These are phyloP conservation scores for Acacia crassicarpa DNA, from an alignment of 306 rosid species.

Conservation along the genomic window DNA sequence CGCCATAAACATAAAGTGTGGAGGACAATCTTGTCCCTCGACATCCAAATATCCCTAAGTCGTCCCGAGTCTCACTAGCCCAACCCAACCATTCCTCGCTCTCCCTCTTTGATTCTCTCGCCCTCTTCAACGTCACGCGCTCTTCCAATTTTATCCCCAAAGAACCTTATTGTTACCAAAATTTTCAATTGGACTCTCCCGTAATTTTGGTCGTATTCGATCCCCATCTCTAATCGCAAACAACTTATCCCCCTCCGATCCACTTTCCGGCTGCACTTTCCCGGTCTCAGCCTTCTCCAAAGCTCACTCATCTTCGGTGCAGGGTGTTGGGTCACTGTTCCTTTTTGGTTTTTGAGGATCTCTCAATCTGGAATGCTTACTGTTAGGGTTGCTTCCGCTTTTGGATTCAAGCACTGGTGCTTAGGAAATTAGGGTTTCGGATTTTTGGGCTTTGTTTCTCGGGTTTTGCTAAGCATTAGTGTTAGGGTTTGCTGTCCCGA, in stretches of 20 bases:
- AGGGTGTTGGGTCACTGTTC: neutral
- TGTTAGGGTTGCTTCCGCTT: conserved; percentile 45
- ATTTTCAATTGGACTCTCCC: conserved; percentile 7
- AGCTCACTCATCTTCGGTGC: neutral
- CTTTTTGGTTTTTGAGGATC: neutral
- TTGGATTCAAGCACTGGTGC: conserved; percentile 25
- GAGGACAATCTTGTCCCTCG: conserved; percentile 43
- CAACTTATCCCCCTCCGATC: conserved; percentile 35
- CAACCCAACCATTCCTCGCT: too few relatives aligned
- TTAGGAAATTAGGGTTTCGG: conserved; percentile 49
- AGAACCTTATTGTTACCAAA: neutral
- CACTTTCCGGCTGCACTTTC: conserved; percentile 3
- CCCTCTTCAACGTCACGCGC: conserved; percentile 32
- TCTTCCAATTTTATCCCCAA: conserved; percentile 55
- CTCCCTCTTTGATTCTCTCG: neutral
- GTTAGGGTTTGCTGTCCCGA: conserved; percentile 23
- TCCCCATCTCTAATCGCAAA: conserved; percentile 24
- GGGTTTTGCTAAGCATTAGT: conserved; percentile 17
- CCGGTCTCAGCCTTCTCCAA: conserved; percentile 2
- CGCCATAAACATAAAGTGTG: conserved; percentile 5
- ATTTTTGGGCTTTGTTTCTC: neutral
- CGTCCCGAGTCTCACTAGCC: conserved; percentile 23
- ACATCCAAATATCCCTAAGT: conserved; percentile 29
- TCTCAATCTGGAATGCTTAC: neutral
- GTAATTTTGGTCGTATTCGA: conserved; percentile 42